A percentile compares a stretch with the other conserved stretches of the same genome.
These are phyloP conservation scores for Rhizopus stolonifer DNA, from an alignment of 371 early-diverging fungal genomes.

Conservation along the genomic window DNA sequence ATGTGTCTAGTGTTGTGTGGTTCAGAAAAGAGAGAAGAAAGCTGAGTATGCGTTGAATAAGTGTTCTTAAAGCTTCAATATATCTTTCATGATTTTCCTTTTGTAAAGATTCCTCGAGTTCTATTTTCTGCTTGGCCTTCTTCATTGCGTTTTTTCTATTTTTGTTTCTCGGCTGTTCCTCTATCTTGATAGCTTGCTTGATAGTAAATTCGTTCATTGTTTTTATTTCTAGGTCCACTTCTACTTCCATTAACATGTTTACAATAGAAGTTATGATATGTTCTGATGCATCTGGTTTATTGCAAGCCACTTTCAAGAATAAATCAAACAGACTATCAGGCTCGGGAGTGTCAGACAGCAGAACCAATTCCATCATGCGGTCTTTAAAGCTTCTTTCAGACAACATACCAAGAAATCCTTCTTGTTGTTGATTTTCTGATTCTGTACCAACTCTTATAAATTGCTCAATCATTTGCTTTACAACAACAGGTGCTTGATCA, in stretches of 20 bases:
- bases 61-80: conserved; percentile 17
- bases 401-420: not conserved
- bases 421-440: not conserved
- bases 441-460: conserved; percentile 23
- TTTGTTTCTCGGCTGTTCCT: not conserved
- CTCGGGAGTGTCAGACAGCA: conserved; percentile 38
- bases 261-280: conserved; percentile 12
- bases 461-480: conserved; percentile 35
- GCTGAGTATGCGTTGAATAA: conserved; percentile 24
- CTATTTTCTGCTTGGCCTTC: conserved; percentile 14
- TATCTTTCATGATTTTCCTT: not conserved
- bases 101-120: conserved; percentile 16
- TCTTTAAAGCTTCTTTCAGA: conserved; percentile 10
- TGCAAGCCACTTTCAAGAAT: conserved; percentile 10
- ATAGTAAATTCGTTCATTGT: not conserved
- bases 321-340: conserved; percentile 35
- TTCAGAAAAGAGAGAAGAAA: conserved; percentile 17
- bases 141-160: conserved; percentile 1
- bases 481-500: conserved; percentile 39
- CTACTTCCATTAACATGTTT: conserved; percentile 21
- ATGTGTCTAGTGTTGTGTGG: not conserved
- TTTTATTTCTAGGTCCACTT: conserved; percentile 26
- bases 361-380: conserved; percentile 35
- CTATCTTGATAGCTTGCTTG: not conserved
- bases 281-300: conserved; percentile 3